These are phyloP conservation scores for Aurinia saxatilis DNA, from an alignment of 345 rosid genomes.

Conservation along the genomic window DNA sequence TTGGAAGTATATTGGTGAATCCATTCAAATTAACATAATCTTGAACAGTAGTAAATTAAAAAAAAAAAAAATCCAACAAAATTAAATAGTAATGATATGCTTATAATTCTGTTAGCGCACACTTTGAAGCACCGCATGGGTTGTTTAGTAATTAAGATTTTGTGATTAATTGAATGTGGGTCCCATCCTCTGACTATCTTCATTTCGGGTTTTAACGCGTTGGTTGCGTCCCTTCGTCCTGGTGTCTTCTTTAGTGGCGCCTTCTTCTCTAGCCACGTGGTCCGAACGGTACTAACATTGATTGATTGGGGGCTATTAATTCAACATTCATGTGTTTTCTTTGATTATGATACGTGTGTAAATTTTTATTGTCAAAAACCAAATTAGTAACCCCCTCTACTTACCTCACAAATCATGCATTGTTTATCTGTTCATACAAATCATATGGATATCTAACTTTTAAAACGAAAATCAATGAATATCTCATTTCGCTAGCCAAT, in stretches of 20 bases:
- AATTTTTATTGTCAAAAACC: too few species aligned
- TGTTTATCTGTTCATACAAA: not conserved
- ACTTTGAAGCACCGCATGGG: not conserved
- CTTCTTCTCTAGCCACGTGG: conserved; percentile 13
- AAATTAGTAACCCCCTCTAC: too few species aligned
- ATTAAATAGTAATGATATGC: not conserved
- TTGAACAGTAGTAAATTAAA: too few species aligned
- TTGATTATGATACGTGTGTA: not conserved
- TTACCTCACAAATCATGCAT: not conserved
- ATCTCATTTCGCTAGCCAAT: too few species aligned
- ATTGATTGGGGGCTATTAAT: not conserved
- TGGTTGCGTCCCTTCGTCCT: conserved; percentile 8
- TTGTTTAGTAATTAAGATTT: not conserved
- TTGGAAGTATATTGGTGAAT: not conserved
- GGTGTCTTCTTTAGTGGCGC: not conserved
- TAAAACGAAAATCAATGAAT: too few species aligned
- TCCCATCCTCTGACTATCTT: not conserved
- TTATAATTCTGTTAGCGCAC: conserved; percentile 5
- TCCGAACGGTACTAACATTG: not conserved
- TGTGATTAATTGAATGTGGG: conserved; percentile 7
- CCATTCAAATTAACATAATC: not conserved
- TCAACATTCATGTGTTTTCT: conserved; percentile 1
- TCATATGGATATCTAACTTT: too few species aligned
- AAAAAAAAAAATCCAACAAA: too few species aligned
- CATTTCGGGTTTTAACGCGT: conserved; percentile 8